Conservation (phyloP, 1,139 yeast genomes). For the Magnusiomyces fungicola region DNA sequence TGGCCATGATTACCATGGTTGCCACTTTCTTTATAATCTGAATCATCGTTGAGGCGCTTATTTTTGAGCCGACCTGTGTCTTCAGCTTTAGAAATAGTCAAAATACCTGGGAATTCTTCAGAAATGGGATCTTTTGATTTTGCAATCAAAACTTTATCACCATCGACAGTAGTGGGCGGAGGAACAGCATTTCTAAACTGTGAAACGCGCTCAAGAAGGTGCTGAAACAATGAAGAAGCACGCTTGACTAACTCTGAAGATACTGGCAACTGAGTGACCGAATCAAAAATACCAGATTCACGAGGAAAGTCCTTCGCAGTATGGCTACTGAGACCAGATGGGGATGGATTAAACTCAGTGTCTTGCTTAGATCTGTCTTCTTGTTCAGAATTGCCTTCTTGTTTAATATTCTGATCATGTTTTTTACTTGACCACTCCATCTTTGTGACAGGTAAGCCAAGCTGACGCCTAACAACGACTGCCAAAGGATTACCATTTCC, state of each 20-base stretch:
- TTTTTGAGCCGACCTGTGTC: slow-evolving; percentile 22
- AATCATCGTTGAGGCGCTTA: neutral
- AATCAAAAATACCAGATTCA: slow-evolving; percentile 30
- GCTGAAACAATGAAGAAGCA: slow-evolving; percentile 32
- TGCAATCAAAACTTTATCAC: slow-evolving; percentile 33
- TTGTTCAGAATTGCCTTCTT: neutral
- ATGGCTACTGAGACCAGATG: neutral
- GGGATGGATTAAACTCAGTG: neutral
- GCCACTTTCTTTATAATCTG: neutral
- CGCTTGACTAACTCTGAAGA: slow-evolving; percentile 28
- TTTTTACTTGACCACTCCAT: neutral
- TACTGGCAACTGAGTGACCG: slow-evolving; percentile 28
- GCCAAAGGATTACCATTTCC: slow-evolving; percentile 40
- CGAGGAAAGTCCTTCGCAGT: slow-evolving; percentile 14
- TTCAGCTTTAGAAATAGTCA: slow-evolving; percentile 32
- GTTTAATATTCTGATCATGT: too few species aligned
- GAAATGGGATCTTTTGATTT: slow-evolving; percentile 33
- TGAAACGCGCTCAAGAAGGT: slow-evolving; percentile 34
- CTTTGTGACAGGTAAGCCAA: slow-evolving; percentile 35
- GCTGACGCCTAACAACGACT: slow-evolving; percentile 35
- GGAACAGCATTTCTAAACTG: slow-evolving; percentile 31
- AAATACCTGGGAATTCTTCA: slow-evolving; percentile 28
- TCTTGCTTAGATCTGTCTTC: neutral
- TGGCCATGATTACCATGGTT: neutral
- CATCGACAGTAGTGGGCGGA: slow-evolving; percentile 33